Evolutionary conservation across 1,284 basidiomycete species (phyloP).

Genomic region (Fomes fomentarius): DNA sequence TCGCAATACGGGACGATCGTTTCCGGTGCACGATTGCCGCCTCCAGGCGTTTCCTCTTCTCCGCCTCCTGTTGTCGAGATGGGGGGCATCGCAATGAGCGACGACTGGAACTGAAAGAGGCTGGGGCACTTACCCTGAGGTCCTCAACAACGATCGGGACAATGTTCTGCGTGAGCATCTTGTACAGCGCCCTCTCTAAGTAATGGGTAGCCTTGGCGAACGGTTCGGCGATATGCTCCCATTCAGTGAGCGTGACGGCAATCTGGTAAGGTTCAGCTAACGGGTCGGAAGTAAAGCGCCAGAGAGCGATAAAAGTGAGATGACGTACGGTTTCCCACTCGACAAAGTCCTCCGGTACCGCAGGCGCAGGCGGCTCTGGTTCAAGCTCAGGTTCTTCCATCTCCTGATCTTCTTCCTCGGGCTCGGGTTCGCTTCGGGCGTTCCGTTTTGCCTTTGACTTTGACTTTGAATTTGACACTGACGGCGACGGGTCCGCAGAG

Average conservation of each 20-base stretch:
- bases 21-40: conserved; percentile 79
- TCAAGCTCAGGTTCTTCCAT: too few species aligned
- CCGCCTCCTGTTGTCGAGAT: conserved; percentile 59
- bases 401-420: conserved; percentile 17
- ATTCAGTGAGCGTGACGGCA: conserved; percentile 78
- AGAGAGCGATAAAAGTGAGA: too few species aligned
- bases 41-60: conserved; percentile 62
- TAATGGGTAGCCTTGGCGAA: conserved; percentile 81
- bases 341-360: conserved; percentile 57
- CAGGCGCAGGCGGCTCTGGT: conserved; percentile 16
- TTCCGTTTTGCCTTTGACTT: conserved; percentile 1
- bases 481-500: neutral
- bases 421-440: too few species aligned
- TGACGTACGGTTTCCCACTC: conserved; percentile 83
- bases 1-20: conserved; percentile 81
- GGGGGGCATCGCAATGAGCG: too few species aligned
- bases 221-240: conserved; percentile 73
- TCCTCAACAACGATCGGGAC: conserved; percentile 69
- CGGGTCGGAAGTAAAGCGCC: neutral
- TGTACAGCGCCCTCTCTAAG: conserved; percentile 77
- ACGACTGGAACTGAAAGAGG: too few species aligned
- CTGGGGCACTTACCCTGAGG: conserved; percentile 50
- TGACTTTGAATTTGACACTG: neutral
- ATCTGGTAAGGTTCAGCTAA: conserved; percentile 48
- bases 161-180: conserved; percentile 64